A percentile compares a stretch with the other conserved stretches of the same genome.
These are phyloP conservation scores for Antrodiella citrinella DNA, from an alignment of 768 basidiomycete genomes.

Conservation along the genomic window DNA sequence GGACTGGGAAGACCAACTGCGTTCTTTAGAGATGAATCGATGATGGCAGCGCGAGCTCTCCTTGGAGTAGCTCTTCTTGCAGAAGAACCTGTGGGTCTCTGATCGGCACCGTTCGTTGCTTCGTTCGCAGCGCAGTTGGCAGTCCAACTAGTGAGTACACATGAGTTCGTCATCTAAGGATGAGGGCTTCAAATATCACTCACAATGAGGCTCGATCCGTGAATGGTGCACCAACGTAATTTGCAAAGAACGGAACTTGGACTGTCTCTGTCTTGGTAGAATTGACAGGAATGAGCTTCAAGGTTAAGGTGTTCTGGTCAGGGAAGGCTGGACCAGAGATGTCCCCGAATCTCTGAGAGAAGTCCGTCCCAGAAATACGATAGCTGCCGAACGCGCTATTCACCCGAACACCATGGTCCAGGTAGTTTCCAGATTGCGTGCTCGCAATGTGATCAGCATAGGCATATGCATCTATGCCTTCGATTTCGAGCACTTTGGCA, in stretches of 20 bases:
- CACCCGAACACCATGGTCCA: conserved; percentile 55
- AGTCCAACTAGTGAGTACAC: conserved; percentile 36
- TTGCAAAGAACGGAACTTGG: conserved; percentile 43
- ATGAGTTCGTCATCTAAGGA: conserved; percentile 5
- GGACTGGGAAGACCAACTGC: conserved; percentile 39
- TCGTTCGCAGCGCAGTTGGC: conserved; percentile 47
- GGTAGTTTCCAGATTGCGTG: conserved; percentile 54
- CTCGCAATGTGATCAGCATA: conserved; percentile 51
- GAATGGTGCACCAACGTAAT: conserved; percentile 39
- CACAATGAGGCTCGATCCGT: conserved; percentile 45
- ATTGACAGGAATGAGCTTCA: conserved; percentile 38
- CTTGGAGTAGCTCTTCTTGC: conserved; percentile 13
- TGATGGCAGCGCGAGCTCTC: conserved; percentile 30
- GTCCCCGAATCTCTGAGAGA: conserved; percentile 51
- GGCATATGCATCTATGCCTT: conserved; percentile 41
- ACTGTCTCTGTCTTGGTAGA: conserved; percentile 42
- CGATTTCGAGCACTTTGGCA: conserved; percentile 46
- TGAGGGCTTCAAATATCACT: no score
- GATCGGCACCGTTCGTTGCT: conserved; percentile 43
- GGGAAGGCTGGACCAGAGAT: conserved; percentile 48
- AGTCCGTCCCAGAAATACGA: conserved; percentile 29
- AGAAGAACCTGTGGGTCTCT: neutral
- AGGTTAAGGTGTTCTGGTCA: conserved; percentile 35
- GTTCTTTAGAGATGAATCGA: conserved; percentile 28
- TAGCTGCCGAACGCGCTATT: conserved; percentile 59